These are phyloP conservation scores for Margaritispora aquatica DNA, from an alignment of 495 filamentous ascomycete species.

Conservation along the genomic window DNA sequence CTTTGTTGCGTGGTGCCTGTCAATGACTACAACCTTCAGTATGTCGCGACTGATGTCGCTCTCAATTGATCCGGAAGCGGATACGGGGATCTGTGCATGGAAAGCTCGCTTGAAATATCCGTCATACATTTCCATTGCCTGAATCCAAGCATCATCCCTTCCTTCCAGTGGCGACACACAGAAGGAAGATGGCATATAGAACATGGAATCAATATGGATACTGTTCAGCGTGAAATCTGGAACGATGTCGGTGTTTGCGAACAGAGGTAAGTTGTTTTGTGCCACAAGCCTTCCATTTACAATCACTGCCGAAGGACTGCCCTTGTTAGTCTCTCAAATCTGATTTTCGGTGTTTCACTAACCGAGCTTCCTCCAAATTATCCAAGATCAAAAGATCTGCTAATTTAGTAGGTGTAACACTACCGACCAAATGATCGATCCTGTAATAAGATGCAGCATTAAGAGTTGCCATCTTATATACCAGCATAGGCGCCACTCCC, in stretches of 20 bases:
- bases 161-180: background rate
- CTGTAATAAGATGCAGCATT: constrained; percentile 1
- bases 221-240: background rate
- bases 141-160: background rate
- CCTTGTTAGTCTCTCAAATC: background rate
- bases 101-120: constrained; percentile 9
- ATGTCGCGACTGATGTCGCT: background rate
- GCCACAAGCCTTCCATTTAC: constrained; percentile 2
- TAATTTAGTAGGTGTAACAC: constrained; percentile 2
- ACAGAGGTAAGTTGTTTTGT: background rate
- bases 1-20: background rate
- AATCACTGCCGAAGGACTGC: background rate
- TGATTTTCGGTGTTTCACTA: background rate
- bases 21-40: constrained; percentile 5
- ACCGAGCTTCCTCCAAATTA: constrained; percentile 1
- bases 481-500: background rate
- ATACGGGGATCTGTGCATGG: background rate
- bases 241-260: background rate
- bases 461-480: constrained; percentile 4
- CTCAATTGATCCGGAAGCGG: background rate
- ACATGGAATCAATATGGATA: constrained; percentile 1
- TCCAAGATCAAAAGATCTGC: constrained; percentile 5
- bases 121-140: constrained; percentile 9
- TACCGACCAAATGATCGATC: constrained; percentile 2
- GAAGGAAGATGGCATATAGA: background rate